phyloP scores from a whole-genome alignment of 2,329 filamentous ascomycete genomes.

The Neopestalotiopsis clavispora region DNA sequence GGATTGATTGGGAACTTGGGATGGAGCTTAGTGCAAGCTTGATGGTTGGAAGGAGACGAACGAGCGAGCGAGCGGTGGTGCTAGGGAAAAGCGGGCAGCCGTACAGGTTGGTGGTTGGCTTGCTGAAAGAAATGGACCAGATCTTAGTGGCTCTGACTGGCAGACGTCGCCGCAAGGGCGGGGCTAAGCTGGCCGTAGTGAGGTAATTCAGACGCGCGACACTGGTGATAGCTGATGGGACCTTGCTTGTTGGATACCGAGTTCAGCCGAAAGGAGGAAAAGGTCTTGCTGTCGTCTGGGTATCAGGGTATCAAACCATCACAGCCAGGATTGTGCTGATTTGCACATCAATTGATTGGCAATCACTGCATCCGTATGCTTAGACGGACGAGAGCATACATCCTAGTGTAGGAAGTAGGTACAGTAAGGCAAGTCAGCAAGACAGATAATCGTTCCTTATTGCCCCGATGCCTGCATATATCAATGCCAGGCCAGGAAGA shows the following conservation, averaged over 20 bases:
- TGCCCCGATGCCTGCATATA: not conserved
- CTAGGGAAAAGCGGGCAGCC: constrained; percentile 5
- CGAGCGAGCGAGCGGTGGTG: not conserved
- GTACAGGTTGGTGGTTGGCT: constrained; percentile 6
- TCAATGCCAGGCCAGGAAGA: not conserved
- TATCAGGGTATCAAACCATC: not conserved
- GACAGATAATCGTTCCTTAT: not conserved
- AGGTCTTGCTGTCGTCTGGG: not conserved
- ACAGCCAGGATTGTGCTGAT: not conserved
- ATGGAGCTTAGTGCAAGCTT: constrained; percentile 3
- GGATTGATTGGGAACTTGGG: constrained; percentile 9
- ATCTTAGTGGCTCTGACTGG: constrained; percentile 17
- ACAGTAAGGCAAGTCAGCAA: not conserved
- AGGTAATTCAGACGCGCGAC: constrained; percentile 16
- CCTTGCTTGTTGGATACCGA: constrained; percentile 15
- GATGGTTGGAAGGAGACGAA: constrained; percentile 1
- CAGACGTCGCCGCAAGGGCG: constrained; percentile 15
- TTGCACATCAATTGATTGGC: not conserved
- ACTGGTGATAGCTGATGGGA: not conserved
- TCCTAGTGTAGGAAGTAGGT: not conserved
- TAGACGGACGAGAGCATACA: not conserved
- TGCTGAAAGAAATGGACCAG: constrained; percentile 13
- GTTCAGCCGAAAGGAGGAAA: constrained; percentile 15
- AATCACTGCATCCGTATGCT: not conserved
- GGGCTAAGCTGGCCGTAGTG: constrained; percentile 14